Conservation (phyloP, 192 early-diverging fungal genomes). For the Coemansia reversa region DNA sequence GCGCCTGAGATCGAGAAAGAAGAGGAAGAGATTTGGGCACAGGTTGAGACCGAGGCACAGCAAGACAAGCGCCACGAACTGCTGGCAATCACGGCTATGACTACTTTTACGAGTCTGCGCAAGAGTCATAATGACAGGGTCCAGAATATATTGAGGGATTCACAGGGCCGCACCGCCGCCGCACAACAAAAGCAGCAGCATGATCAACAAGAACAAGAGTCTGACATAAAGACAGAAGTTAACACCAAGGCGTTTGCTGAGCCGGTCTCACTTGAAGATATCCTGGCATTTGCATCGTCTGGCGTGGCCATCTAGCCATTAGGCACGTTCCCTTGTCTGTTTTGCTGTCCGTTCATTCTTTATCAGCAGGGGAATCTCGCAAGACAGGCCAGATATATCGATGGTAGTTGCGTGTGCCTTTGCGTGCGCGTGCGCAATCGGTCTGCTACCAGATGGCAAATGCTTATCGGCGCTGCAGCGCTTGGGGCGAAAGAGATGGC, state of each 20-base stretch:
- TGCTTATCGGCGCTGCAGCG: too few species aligned
- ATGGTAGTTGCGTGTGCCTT: too few species aligned
- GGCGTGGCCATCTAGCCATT: slow-evolving; percentile 12
- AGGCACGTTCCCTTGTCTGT: too few species aligned
- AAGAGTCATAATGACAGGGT: slow-evolving; percentile 31
- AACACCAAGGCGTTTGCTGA: background rate
- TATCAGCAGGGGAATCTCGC: too few species aligned
- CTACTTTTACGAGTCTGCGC: slow-evolving; percentile 31
- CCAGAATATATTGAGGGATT: slow-evolving; percentile 16
- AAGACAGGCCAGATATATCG: too few species aligned
- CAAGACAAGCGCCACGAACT: slow-evolving; percentile 41
- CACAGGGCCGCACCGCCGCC: background rate
- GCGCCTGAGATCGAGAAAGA: slow-evolving; percentile 55
- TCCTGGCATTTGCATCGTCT: slow-evolving; percentile 45
- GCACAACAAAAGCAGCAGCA: background rate
- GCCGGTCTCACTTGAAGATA: slow-evolving; percentile 33
- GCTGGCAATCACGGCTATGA: slow-evolving; percentile 39
- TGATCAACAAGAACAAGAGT: too few species aligned
- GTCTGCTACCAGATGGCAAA: too few species aligned
- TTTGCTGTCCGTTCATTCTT: too few species aligned
- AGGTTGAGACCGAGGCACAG: slow-evolving; percentile 25
- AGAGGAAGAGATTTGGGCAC: slow-evolving; percentile 43
- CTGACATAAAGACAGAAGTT: background rate
- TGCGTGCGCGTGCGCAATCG: too few species aligned
- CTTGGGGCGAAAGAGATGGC: background rate